Evolutionary conservation across 2,329 filamentous ascomycete genomes (phyloP), one percentile per base, ranked within the genome.

Genomic region (Neofusicoccum cordaticola): DNA sequence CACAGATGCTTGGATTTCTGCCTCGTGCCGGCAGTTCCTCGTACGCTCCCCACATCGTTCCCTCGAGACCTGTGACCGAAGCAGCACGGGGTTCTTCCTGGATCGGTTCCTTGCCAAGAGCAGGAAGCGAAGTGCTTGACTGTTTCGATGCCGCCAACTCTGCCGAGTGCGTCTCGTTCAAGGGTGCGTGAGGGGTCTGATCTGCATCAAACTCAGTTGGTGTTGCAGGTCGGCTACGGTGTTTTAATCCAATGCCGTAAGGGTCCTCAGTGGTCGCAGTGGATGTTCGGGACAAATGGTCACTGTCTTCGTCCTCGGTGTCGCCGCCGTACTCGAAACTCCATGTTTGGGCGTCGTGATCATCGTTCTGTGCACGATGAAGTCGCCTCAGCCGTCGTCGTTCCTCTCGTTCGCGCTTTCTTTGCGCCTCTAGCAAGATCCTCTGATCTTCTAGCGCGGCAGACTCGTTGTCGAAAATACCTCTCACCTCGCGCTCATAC

Each of bases 301-400:
- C 75, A 22, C 75, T 72, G 34, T 75, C 74, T 44, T 86, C 84
- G 62, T 84, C 82, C 64, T 85, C 81, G 11, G 83, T 83, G 64
- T 87, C 85, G 11, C 82, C 86, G 52, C 90, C 91, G 73, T 93
- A 87, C 72, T 97, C 92, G 66, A 93, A 84, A 78, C 93, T 97
- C 92, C 93, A 97, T 50, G 86, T 86, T 52, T 90, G 87, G 35
- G 87, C 84, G 1, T 84, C 83, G 0, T 69, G 68, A 2, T 68
- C 65, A 27, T 66, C 67, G 42, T 68, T 68, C 67, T 68, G 65
- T 66, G 72, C 66, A 65, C 71, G 71, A 60, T 74, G 73, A 27
- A 72, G 68, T 67, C 82, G 78, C 69, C 71, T 73, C 48, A 74
- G 67, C 56, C 73, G 71, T 17, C 74, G 74, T 51, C 78, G 74